A percentile compares a stretch with the other conserved stretches of the same genome.
Conservation (phyloP, 345 rosid genomes). For the Xanthoceras sorbifolium region DNA sequence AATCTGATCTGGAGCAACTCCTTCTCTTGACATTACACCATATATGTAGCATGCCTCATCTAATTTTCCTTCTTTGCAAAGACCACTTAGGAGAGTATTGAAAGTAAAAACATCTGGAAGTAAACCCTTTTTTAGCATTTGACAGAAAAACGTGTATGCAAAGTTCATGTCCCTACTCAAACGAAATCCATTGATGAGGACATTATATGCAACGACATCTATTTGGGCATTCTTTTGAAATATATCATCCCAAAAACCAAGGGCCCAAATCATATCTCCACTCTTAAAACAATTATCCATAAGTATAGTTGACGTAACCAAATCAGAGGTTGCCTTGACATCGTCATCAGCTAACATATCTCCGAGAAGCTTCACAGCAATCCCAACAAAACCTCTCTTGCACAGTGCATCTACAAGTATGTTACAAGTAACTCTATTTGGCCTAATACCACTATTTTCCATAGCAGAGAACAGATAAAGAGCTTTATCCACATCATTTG, state of each 20-base stretch:
- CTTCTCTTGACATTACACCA: conserved; percentile 47
- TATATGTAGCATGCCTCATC: conserved; percentile 55
- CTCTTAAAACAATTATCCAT: conserved; percentile 73
- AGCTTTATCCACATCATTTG: conserved; percentile 63
- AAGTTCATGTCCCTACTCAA: conserved; percentile 35
- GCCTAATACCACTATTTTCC: conserved; percentile 51
- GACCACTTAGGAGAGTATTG: conserved; percentile 65
- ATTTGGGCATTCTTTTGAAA: conserved; percentile 27
- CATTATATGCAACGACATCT: conserved; percentile 63
- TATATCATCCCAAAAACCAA: conserved; percentile 51
- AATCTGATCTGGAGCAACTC: conserved; percentile 61
- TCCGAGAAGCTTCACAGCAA: conserved; percentile 48
- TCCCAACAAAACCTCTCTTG: conserved; percentile 54
- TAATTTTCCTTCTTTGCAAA: conserved; percentile 57
- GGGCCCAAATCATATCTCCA: conserved; percentile 51
- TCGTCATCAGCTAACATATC: conserved; percentile 42
- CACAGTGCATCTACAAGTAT: conserved; percentile 63
- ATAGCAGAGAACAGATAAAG: conserved; percentile 49
- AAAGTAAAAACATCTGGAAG: conserved; percentile 62
- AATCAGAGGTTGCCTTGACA: conserved; percentile 36
- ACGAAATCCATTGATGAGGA: conserved; percentile 64
- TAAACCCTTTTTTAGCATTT: conserved; percentile 69
- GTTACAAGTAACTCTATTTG: conserved; percentile 66
- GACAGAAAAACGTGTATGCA: conserved; percentile 52
- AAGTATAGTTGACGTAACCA: conserved; percentile 61